Percentiles rank a stretch among this genome's conserved stretches.
Conservation (phyloP, 331 rosid species). For the Acacia pycnantha region DNA sequence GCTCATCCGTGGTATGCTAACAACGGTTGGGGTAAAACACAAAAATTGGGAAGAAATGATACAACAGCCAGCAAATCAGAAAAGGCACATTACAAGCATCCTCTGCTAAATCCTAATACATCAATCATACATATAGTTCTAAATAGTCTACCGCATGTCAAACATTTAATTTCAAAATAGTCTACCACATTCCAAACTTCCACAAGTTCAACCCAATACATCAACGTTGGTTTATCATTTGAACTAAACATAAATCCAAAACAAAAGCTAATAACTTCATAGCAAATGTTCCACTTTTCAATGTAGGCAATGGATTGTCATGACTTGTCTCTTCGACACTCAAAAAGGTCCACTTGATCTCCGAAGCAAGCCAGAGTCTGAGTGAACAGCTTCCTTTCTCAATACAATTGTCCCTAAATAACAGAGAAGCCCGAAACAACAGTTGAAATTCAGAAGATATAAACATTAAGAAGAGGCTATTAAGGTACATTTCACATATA, state of each 20-base stretch:
- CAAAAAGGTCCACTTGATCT: constrained; percentile 34
- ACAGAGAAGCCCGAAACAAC: constrained; percentile 27
- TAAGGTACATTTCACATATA: background rate
- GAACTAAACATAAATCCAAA: constrained; percentile 50
- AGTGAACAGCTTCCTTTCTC: constrained; percentile 43
- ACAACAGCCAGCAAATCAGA: constrained; percentile 64
- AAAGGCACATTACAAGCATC: constrained; percentile 61
- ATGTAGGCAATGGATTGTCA: constrained; percentile 40
- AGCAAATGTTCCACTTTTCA: constrained; percentile 53
- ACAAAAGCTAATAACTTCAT: constrained; percentile 47
- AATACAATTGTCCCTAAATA: constrained; percentile 44
- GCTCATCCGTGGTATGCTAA: constrained; percentile 41
- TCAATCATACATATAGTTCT: constrained; percentile 54
- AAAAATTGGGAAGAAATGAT: constrained; percentile 38
- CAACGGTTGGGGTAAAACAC: constrained; percentile 33
- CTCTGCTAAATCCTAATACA: constrained; percentile 77
- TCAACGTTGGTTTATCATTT: constrained; percentile 50
- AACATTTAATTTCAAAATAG: constrained; percentile 55
- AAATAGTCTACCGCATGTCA: constrained; percentile 59
- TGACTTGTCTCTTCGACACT: constrained; percentile 35
- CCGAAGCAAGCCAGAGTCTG: constrained; percentile 41
- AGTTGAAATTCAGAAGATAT: constrained; percentile 23
- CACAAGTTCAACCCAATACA: constrained; percentile 70
- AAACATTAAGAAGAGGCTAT: background rate
- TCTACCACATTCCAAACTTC: constrained; percentile 63